phyloP scores from a whole-genome alignment of 176 grass and related monocot genomes.

The Elaeis guineensis region DNA sequence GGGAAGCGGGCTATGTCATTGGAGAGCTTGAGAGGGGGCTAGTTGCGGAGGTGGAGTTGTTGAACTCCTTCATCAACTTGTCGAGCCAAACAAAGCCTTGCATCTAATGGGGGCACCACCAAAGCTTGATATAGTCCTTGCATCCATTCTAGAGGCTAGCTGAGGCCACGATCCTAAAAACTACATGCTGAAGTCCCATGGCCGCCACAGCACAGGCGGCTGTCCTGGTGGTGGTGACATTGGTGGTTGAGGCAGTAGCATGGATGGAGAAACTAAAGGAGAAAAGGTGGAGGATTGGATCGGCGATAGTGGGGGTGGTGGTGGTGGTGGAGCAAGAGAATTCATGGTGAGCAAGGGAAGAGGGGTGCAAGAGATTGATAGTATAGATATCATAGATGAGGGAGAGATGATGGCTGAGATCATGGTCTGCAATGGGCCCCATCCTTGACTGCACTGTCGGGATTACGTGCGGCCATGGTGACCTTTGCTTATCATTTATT shows the following conservation, averaged over 20 bases:
- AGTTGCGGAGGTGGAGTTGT: constrained; percentile 33
- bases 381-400: constrained; percentile 76
- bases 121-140: constrained; percentile 94
- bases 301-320: too few relatives aligned
- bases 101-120: constrained; percentile 76
- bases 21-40: constrained; percentile 54
- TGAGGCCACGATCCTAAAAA: constrained; percentile 94
- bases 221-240: not conserved
- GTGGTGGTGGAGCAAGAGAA: too few relatives aligned
- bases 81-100: constrained; percentile 92
- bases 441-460: too few relatives aligned
- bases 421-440: too few relatives aligned
- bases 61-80: too few relatives aligned
- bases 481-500: too few relatives aligned
- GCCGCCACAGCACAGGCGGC: constrained; percentile 1
- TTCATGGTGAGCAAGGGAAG: constrained; percentile 5
- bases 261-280: not conserved
- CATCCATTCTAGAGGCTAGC: constrained; percentile 66
- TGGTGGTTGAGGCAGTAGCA: constrained; percentile 23
- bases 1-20: too few relatives aligned
- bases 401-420: too few relatives aligned
- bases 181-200: constrained; percentile 76
- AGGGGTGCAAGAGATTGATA: constrained; percentile 58
- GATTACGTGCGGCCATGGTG: too few relatives aligned
- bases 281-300: not conserved